A percentile compares a stretch with the other conserved stretches of the same genome.
Conservation (phyloP, 2,329 filamentous ascomycete genomes). For the Claviceps sorghi region DNA sequence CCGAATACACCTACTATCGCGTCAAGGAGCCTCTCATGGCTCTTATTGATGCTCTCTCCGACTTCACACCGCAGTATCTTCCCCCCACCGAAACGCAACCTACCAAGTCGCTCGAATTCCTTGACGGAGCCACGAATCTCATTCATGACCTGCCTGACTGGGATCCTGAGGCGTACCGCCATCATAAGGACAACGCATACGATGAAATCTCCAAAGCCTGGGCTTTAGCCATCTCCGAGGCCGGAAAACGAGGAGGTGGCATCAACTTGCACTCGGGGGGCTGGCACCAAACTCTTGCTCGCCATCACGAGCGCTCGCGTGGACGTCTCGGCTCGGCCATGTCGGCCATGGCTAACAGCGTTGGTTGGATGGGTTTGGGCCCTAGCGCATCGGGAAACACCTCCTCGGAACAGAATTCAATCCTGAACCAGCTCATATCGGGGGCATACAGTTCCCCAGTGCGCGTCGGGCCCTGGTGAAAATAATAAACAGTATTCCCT, state of each 20-base stretch:
- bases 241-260: constrained; percentile 77
- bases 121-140: constrained; percentile 80
- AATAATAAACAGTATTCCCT: background rate
- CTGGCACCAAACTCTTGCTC: constrained; percentile 78
- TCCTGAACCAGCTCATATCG: constrained; percentile 47
- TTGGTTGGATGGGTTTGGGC: constrained; percentile 59
- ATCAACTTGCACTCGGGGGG: constrained; percentile 78
- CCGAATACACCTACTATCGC: constrained; percentile 90
- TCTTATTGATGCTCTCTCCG: constrained; percentile 75
- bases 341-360: constrained; percentile 55
- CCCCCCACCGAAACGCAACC: constrained; percentile 79
- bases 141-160: constrained; percentile 83
- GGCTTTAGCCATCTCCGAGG: constrained; percentile 81
- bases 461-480: constrained; percentile 46
- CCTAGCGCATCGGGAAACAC: constrained; percentile 11
- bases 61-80: constrained; percentile 91
- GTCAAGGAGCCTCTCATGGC: constrained; percentile 68
- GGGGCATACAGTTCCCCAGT: constrained; percentile 46
- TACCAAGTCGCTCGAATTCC: constrained; percentile 69
- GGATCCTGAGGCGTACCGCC: constrained; percentile 74
- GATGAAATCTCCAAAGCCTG: constrained; percentile 92
- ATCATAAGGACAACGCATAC: constrained; percentile 90
- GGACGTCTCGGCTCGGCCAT: constrained; percentile 71
- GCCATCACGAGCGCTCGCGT: constrained; percentile 76
- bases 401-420: constrained; percentile 37